Evolutionary conservation across 768 basidiomycete species (phyloP).

Genomic region (Cystofilobasidium capitatum): DNA sequence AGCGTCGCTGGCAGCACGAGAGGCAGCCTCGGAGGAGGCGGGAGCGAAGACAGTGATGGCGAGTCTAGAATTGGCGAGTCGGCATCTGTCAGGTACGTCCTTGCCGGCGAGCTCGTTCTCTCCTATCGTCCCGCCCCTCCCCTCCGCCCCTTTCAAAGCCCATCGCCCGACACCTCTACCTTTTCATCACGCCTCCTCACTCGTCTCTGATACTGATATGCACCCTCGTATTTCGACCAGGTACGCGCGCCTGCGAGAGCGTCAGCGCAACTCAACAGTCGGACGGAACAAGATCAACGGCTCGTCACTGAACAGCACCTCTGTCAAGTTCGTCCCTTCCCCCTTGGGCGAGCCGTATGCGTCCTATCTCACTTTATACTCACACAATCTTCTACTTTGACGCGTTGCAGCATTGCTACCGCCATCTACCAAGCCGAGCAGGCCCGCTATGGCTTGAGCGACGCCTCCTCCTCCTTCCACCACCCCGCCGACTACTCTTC

Average conservation of each 20-base stretch:
- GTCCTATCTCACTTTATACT: not conserved
- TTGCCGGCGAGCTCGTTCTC: not conserved
- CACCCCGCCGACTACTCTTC: not conserved
- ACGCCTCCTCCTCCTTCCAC: not conserved
- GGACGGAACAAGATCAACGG: constrained; percentile 17
- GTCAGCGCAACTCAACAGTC: constrained; percentile 11
- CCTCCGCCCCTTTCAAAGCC: not conserved
- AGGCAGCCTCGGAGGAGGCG: not conserved
- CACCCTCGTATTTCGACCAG: not conserved
- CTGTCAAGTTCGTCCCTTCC: constrained; percentile 25
- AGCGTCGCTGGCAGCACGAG: not conserved
- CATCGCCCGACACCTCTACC: not conserved
- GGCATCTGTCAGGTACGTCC: constrained; percentile 1
- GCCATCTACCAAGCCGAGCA: constrained; percentile 21
- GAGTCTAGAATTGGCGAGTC: not conserved
- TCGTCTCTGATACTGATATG: too few relatives aligned
- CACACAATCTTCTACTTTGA: not conserved
- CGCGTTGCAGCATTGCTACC: constrained; percentile 14
- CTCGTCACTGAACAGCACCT: constrained; percentile 23
- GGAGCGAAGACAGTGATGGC: not conserved
- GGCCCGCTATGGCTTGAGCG: not conserved
- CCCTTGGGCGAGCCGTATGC: not conserved
- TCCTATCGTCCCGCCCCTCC: not conserved
- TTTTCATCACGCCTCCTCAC: too few relatives aligned
- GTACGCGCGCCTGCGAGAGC: constrained; percentile 19